A percentile compares a stretch with the other conserved stretches of the same genome.
Conservation (phyloP, 352 stramenopile species). For the Plasmopara viticola region DNA sequence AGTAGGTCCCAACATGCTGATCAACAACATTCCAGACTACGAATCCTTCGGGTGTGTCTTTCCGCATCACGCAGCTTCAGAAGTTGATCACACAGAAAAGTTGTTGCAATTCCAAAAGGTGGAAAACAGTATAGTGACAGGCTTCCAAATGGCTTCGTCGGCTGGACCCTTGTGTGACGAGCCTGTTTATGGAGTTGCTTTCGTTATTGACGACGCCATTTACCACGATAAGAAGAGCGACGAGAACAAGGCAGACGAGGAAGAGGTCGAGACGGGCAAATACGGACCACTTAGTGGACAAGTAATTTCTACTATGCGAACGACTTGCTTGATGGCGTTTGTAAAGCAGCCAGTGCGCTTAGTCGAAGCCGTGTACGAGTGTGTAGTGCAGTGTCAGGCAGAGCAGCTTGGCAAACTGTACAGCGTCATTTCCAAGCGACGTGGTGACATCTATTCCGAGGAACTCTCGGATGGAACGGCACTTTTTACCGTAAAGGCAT, state of each 20-base stretch:
- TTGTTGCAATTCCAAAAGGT: slow-evolving; percentile 42
- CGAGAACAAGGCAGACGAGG: slow-evolving; percentile 20
- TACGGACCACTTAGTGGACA: slow-evolving; percentile 74
- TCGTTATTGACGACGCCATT: slow-evolving; percentile 78
- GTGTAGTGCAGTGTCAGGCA: slow-evolving; percentile 79
- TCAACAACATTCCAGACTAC: slow-evolving; percentile 66
- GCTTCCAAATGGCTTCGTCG: slow-evolving; percentile 74
- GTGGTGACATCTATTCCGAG: slow-evolving; percentile 86
- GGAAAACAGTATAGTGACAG: slow-evolving; percentile 76
- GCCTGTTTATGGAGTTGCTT: slow-evolving; percentile 85
- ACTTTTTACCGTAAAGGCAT: slow-evolving; percentile 91
- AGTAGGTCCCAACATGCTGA: slow-evolving; percentile 66
- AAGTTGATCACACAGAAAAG: slow-evolving; percentile 15
- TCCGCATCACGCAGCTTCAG: not conserved
- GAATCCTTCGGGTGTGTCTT: slow-evolving; percentile 18
- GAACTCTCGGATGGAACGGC: slow-evolving; percentile 90
- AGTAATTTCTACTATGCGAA: slow-evolving; percentile 78
- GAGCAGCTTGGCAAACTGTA: slow-evolving; percentile 93
- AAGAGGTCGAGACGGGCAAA: slow-evolving; percentile 26
- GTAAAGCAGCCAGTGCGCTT: slow-evolving; percentile 84
- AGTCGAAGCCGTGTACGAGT: slow-evolving; percentile 89
- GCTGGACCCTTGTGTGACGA: slow-evolving; percentile 88
- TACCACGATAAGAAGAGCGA: slow-evolving; percentile 39
- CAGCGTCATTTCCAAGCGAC: slow-evolving; percentile 89
- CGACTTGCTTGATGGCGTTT: slow-evolving; percentile 63